Base-by-base conservation (phyloP, 495 filamentous ascomycete species). In the Podospora pseudoanserina region DNA sequence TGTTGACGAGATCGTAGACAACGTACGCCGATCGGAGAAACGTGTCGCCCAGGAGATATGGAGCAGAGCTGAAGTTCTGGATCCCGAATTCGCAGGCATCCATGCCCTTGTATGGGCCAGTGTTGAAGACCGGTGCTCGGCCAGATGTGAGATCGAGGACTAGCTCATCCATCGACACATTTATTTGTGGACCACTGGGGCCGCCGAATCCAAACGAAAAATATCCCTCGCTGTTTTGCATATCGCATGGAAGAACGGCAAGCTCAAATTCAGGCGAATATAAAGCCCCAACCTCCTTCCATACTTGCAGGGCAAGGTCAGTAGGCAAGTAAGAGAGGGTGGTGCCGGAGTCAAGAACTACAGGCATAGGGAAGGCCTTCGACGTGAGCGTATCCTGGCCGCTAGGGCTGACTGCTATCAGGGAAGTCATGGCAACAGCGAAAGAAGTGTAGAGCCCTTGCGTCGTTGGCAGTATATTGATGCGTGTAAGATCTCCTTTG, bases 21-120 rank as follows among this genome's bases (percentile, higher is more conserved):
- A 97, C 92, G 73, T 98, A 99, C 0, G 94, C 93, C 49, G 90
- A 92, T 67, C 95, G 88, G 13, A 99, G 81, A 81, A 98, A 98
- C 0, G 95, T 97, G 77, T 99, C 95, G n/a, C 95, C 95, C 26
- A 99, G 83, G 23, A 97, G 86, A 66, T 83, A 84, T 3, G 87
- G 86, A 15, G 80, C 79, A 5, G 81, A 72, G 58, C 82, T 88
- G 26, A 88, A 86, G 62, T 91, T 89, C 63, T 87, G 85, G 73
- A 98, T 90, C 49, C 93, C 93, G 67, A 94, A 92, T 67, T 87
- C 80, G 74, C 92, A 95, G 0, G 85, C 81, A 0, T 78, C 74
- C 63, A 85, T 79, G 18, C 88, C 90, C 67, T 89, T 84, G 59
- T 82, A 84, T 6, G 62, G 72, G 3, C 81, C 81, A 2, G 65